Percentiles rank a stretch among this genome's conserved stretches.
Conservation (phyloP, 352 stramenopile genomes). For the Phytopythium aichiense region DNA sequence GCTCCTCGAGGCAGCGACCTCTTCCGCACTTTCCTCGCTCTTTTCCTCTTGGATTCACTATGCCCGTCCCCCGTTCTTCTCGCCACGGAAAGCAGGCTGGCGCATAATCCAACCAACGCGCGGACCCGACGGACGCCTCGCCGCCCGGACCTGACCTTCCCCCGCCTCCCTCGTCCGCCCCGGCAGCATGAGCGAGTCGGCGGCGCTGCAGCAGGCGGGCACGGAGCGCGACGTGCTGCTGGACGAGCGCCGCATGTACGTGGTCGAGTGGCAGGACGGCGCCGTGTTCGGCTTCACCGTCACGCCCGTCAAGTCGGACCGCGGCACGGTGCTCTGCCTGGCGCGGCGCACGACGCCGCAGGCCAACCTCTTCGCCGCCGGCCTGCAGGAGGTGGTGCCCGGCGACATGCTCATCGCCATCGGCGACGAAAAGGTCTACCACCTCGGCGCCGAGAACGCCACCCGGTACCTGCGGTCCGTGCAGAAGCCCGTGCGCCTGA, state of each 20-base stretch:
- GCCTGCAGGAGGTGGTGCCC: conserved; percentile 64
- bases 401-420: conserved; percentile 77
- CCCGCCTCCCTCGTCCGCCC: neutral
- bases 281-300: conserved; percentile 68
- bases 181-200: conserved; percentile 4
- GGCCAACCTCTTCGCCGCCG: conserved; percentile 27
- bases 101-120: neutral
- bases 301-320: conserved; percentile 64
- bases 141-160: neutral
- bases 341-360: conserved; percentile 39
- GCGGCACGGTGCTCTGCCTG: conserved; percentile 56
- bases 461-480: conserved; percentile 64
- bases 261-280: conserved; percentile 59
- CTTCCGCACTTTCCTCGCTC: neutral
- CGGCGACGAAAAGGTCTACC: conserved; percentile 73
- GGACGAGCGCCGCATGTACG: conserved; percentile 77
- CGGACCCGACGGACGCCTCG: neutral
- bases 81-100: neutral
- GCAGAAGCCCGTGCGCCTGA: conserved; percentile 63
- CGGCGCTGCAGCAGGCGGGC: conserved; percentile 25
- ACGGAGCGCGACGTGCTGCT: conserved; percentile 38
- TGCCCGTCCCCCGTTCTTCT: neutral
- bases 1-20: neutral
- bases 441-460: conserved; percentile 55
- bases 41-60: neutral